Evolutionary conservation across 2,329 filamentous ascomycete genomes (phyloP), one percentile per base, ranked within the genome.

Genomic region (Chaetomium sp.): DNA sequence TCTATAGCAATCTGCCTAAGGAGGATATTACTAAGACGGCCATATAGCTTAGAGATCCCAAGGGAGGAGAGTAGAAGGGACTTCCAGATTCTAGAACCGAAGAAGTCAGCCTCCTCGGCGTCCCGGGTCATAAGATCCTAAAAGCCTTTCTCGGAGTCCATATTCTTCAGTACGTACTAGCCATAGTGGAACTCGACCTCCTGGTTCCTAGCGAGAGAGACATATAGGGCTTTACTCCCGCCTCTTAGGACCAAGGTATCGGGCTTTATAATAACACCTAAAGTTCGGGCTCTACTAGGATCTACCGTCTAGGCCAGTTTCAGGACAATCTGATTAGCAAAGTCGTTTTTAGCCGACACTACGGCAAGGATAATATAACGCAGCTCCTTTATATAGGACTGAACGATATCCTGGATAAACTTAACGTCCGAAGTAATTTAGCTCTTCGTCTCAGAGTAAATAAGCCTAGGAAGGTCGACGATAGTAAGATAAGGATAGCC

Each of bases 361-460:
- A 80, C 74, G 1, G 79, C 76, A 0, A 84, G 69, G 3, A 82
- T 79, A 54, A 85, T 80, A 58, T 73, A 81, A 4, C 78, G 67
- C 6, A 69, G 62, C 19, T 78, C 71, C 12, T 66, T 64, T 70
- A 85, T 82, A 62, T 86, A 86, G 0, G 65, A 66, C 7, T 74
- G 59, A 1, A 79, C 74, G 8, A 80, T 62, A 0, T 72, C 64
- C 38, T 69, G 60, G 19, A 80, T 72, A 2, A 72, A 61, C 12
- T 71, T 60, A 4, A 73, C 68, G 40, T 74, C 72, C 14, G 65
- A 61, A 8, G 64, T 64, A 2, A 71, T 68, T 56, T 77, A 70
- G 10, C 71, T 64, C 54, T 73, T 73, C 32, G 69, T 72, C 32
- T 70, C 66, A 0, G 70, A 67, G 37, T 75, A 71, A 45, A 79